Percentiles rank a stretch among this genome's conserved stretches.
Conservation (phyloP, 2,329 filamentous ascomycete species). For the Penicillium sp. region DNA sequence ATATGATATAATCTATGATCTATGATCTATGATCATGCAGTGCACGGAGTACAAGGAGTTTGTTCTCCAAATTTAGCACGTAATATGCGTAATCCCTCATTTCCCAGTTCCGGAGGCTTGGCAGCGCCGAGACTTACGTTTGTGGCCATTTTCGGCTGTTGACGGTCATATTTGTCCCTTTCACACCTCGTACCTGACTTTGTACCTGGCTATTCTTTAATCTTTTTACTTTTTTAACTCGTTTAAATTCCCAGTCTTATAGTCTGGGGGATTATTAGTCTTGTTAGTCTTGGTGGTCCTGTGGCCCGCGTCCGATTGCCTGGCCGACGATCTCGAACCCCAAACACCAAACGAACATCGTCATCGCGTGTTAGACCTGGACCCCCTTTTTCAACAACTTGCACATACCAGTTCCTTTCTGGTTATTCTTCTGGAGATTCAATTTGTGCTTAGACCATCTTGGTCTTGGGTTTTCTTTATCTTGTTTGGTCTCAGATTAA, state of each 20-base stretch:
- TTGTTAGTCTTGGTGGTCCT: not conserved
- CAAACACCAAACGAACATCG: constrained; percentile 5
- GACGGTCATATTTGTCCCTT: not conserved
- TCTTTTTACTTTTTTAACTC: not conserved
- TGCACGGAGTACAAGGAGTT: not conserved
- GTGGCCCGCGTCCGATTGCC: constrained; percentile 15
- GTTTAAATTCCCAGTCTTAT: not conserved
- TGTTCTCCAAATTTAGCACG: too few species aligned
- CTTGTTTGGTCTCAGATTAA: constrained; percentile 19
- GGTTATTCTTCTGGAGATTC: not conserved
- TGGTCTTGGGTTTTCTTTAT: not conserved
- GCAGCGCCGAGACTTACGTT: not conserved
- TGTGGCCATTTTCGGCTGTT: not conserved
- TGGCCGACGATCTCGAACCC: constrained; percentile 22
- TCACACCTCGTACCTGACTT: not conserved
- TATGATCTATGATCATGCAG: not conserved
- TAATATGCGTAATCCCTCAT: not conserved
- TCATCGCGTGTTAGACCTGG: constrained; percentile 12
- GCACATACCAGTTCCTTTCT: not conserved
- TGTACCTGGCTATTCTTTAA: not conserved
- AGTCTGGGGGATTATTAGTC: not conserved
- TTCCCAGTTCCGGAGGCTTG: not conserved
- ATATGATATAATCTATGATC: not conserved
- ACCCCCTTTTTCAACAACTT: constrained; percentile 2
- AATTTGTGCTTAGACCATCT: not conserved